Evolutionary conservation across 768 basidiomycete species (phyloP), one percentile per base, ranked within the genome.

Genomic region (Podaxis sp.): DNA sequence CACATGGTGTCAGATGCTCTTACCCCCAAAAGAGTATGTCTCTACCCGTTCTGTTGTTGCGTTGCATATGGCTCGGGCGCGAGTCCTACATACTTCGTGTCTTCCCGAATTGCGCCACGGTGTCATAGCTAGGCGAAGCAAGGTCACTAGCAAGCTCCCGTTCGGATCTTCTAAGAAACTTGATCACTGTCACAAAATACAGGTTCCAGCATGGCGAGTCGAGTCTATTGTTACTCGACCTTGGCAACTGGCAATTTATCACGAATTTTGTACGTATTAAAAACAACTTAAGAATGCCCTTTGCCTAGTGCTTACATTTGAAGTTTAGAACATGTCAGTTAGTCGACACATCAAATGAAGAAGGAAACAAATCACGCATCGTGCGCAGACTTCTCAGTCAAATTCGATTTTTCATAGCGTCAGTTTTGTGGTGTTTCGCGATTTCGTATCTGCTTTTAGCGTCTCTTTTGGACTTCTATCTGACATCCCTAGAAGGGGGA

Each of bases 81-180:
- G 25, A 55, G 54, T 54, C 17, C 52, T 19, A 33, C 38, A 55
- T 22, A 55, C 19, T 55, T 55, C 36, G 19, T 40, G 54, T 25
- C 54, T 55, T 55, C 54, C 9, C 13, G 7, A 55, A 55, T 38
- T 41, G 24, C 52, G 52, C 52, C 52, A 54, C 52, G 29, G 52
- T 46, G 43, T 19, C n/a, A 19, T 46, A 19, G 19, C 19, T 22
- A 46, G 43, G 19, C 43, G 17, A 17, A n/a, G 19, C 43, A 33
- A 33, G 8, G 33, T 46, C 19, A 46, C 17, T 46, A 46, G n/a
- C 27, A 38, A 55, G 37, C 37, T 55, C 19, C 38, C 38, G 36
- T 27, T 55, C 54, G 54, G 54, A 55, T 55, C 54, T 55, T 55
- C 54, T 25, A 55, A 41, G 22, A 22, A n/a, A 46, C 43, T 46